phyloP scores from a whole-genome alignment of 306 rosid genomes.

The Acacia confusa region DNA sequence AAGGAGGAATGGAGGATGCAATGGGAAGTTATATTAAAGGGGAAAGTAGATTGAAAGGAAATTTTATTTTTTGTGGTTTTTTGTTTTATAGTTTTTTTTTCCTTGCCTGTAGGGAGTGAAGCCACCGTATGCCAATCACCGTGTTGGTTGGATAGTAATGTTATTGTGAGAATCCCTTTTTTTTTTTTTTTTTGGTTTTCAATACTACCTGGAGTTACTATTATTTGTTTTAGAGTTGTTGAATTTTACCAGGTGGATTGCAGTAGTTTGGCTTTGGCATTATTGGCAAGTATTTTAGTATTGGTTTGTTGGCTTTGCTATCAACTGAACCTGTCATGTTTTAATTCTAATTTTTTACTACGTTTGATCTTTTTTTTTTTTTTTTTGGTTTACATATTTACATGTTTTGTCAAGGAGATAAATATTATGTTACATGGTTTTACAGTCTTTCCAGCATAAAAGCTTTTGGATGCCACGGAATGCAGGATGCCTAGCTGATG shows the following conservation, averaged over 20 bases:
- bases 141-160: background rate
- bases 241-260: background rate
- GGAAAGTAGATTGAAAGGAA: background rate
- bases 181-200: background rate
- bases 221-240: background rate
- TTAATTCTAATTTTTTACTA: constrained; percentile 5
- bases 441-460: constrained; percentile 86
- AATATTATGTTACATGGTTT: constrained; percentile 26
- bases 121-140: background rate
- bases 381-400: background rate
- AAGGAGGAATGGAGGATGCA: background rate
- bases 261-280: background rate
- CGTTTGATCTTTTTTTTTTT: constrained; percentile 1
- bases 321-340: background rate
- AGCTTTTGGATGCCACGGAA: constrained; percentile 75
- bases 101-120: background rate
- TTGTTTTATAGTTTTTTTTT: too few relatives aligned
- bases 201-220: background rate
- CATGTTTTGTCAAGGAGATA: background rate
- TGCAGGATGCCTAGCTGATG: constrained; percentile 76
- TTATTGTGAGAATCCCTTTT: background rate
- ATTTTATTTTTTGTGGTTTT: background rate
- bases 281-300: background rate
- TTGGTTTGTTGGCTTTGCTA: background rate
- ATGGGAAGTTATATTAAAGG: background rate